Percentiles rank a stretch among this genome's conserved stretches.
Conservation (phyloP, 208 protist genomes). For the Trypanosoma scelopori region DNA sequence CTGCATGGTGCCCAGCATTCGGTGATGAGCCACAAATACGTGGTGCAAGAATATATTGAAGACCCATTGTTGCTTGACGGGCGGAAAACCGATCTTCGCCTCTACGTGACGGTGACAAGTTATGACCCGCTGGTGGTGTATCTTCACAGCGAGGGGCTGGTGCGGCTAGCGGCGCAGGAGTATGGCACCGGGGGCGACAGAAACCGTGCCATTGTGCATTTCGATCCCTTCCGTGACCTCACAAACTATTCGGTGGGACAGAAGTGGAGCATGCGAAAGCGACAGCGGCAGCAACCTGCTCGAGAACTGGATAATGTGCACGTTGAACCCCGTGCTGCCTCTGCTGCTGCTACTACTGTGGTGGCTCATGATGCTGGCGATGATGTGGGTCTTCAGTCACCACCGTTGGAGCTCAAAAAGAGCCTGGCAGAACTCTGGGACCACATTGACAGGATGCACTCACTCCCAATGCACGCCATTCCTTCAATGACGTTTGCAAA, state of each 20-base stretch:
- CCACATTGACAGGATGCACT: conserved; percentile 41
- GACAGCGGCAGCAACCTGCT: conserved; percentile 1
- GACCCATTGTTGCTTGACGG: conserved; percentile 92
- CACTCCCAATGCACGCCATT: not conserved
- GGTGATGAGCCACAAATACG: conserved; percentile 47
- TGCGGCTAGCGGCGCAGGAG: conserved; percentile 89
- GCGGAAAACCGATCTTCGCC: conserved; percentile 94
- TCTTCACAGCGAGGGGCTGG: conserved; percentile 92
- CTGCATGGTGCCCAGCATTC: conserved; percentile 15
- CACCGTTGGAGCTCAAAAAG: conserved; percentile 64
- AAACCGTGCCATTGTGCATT: conserved; percentile 2
- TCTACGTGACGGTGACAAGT: conserved; percentile 93
- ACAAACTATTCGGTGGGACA: conserved; percentile 93
- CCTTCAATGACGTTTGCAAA: not conserved
- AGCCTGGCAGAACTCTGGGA: conserved; percentile 59
- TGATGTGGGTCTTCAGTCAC: not conserved
- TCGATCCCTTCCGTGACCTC: conserved; percentile 80
- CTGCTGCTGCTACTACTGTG: too few species aligned
- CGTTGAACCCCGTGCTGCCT: not conserved
- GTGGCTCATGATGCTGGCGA: not conserved
- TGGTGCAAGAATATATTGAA: conserved; percentile 95
- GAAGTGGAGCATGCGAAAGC: conserved; percentile 30
- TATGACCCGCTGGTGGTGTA: conserved; percentile 91
- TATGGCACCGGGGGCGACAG: conserved; percentile 49
- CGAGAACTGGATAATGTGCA: not conserved